Evolutionary conservation across 2,329 filamentous ascomycete genomes (phyloP), one percentile per base, ranked within the genome.

Genomic region (Stachybotrys chlorohalonatus): DNA sequence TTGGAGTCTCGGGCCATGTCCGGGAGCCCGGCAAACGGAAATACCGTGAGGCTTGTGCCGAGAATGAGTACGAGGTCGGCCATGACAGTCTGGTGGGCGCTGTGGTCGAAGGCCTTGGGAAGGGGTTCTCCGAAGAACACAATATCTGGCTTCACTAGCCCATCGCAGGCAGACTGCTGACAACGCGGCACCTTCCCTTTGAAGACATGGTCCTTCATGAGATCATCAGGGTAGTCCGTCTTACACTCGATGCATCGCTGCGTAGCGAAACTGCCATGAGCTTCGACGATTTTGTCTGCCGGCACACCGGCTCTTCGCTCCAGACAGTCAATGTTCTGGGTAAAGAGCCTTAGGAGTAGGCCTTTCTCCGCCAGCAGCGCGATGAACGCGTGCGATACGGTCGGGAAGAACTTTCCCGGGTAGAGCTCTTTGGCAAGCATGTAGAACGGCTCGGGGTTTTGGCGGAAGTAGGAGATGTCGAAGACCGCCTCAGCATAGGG

Each of bases 271-370:
- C 90, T 96, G 49, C 94, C 94, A 69, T 99, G 94, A 0, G 94
- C 94, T 71, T 97, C 93, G 36, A 99, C 79, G 52, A 99, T 92
- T 69, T 82, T 85, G 2, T 93, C 84, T 0, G 75, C 79, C 0
- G 91, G 89, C 1, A 99, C 85, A 31, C 94, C 94, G 11, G 93
- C 94, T 61, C 83, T 80, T 24, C 92, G 83, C 72, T 99, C 94
- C 11, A 99, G 79, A 64, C 91, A 96, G 73, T 99, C 94, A 61
- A 99, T 97, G 66, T 99, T 99, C 67, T 99, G 94, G 0, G 94
- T 96, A 70, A 97, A 99, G 53, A 94, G 82, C 76, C 91, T 94
- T 60, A 87, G 75, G 30, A 99, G 75, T 47, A 93, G 75, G 5
- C 83, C 84, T 72, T 95, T 96, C 57, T 85, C 76, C 55, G 92